Evolutionary conservation across 768 basidiomycete species (phyloP), one percentile per base, ranked within the genome.

Genomic region (Tulasnella sp.): DNA sequence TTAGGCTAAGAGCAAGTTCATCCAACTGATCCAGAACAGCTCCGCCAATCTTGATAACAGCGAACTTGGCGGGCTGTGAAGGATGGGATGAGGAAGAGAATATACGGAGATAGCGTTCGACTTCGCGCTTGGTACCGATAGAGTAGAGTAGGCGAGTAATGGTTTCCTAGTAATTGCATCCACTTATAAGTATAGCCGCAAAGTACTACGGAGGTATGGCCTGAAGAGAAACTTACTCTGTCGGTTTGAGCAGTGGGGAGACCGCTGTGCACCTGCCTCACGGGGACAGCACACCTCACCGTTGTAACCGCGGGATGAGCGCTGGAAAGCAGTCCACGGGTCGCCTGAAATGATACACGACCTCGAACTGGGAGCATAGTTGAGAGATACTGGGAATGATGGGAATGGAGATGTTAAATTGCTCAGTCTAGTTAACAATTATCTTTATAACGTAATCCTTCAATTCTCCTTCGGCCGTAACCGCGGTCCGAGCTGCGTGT

Each of bases 1-100:
- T 94, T 66, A 99, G 78, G 64, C 88, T 95, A 52, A 94, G 82
- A 3, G 94, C 93, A 49, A 99, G 83, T 65, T 97, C 94, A 64
- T 97, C 87, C 54, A 97, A 75, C 61, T 98, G 82, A 67, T 85
- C 87, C 4, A 99, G 78, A 44, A 98, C 94, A 7, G 90, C 95
- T 49, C 96, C 96, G 61, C 96, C 96, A 66, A 99, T 84, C 74
- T 99, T 99, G 78, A 99, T 85, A 61, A 99, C 96, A 41, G 92
- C 93, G 67, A 96, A 96, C 71, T 91, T 95, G 62, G 93, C 93
- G 42, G 90, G 88, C 61, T 90, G 83, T 15, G 88, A 84, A 2
- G 86, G 82, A 67, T 93, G 85, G 5, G 90, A 88, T 21, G 91
- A 85, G n/a, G 89, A 86, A 9, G 92, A 91, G 70, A 99, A 99